Evolutionary conservation across 2,329 filamentous ascomycete genomes (phyloP), one percentile per base, ranked within the genome.

Genomic region (Neophaeococcomyces mojaviensis): DNA sequence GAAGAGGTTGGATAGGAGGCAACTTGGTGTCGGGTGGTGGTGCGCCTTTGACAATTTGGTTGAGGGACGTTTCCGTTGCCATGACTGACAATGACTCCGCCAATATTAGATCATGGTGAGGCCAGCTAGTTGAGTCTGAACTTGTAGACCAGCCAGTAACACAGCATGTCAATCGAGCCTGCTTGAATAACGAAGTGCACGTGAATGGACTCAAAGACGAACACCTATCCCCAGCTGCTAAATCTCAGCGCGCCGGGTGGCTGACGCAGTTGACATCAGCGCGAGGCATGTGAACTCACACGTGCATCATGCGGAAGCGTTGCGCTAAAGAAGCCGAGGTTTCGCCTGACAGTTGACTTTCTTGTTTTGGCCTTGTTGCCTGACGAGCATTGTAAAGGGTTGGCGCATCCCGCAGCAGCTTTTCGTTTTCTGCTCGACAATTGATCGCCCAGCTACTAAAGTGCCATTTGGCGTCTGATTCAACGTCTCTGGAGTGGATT

Each of bases 31-130:
- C 76, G 46, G 83, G 76, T 48, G 80, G 71, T 48, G 88, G 84
- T 40, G 87, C 83, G 60, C 89, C 90, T 70, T 96, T 97, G 69
- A 97, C 87, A 59, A 95, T 78, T 59, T 88, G 88, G 69, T 96
- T 89, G 61, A 94, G 74, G 51, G 78, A 67, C 30, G 64, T 72
- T 62, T 82, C 77, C 57, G 78, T 72, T 79, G 84, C 84, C 51
- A 55, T 62, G 39, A n/a, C 19, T 13, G 20, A 9, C 13, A n/a
- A 16, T 10, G 34, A 10, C 20, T 13, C n/a, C 32, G 4, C 18
- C 18, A 13, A 16, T 19, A 19, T 35, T 15, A 19, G n/a, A 19
- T 12, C 34, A 37, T 37, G 12, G 16, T 18, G 16, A 15, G n/a
- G n/a, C n/a, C n/a, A n/a, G n/a, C n/a, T n/a, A n/a, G n/a, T n/a